Base-by-base conservation (phyloP, 352 stramenopile genomes). In the Detonula confervacea region DNA sequence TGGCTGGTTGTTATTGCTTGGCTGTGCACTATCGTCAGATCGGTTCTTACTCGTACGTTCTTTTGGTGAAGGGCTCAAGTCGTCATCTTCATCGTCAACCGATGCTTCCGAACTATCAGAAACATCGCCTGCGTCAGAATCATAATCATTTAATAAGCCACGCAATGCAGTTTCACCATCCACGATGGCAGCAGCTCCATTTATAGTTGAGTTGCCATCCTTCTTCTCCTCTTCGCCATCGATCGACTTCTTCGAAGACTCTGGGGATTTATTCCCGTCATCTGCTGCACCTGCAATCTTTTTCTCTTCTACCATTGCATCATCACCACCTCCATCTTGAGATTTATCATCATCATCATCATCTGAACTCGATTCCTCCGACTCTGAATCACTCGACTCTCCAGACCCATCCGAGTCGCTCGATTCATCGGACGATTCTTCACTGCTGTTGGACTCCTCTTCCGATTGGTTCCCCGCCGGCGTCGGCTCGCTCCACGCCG, bases 101-200 rank as follows among this genome's bases (percentile, higher is more conserved):
- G 88, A 65, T 42, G 73, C 35, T 71, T 80, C 69, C 27, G 72
- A 56, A 0, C 77, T 73, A 27, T 84, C 62, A 52, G 80, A 86
- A 37, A 77, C 64, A 42, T 88, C 73, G 51, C 86, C 80, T 9
- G 86, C 80, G 0, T 87, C 66, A 24, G 71, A 70, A 22, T 85
- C 67, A 24, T 75, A 70, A 20, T 70, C 64, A 66, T 87, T 46
- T 42, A 46, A 12, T 4, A 33, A 4, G 29, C 27, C 24, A 59
- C 12, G 6, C 12, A 27, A 47, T 42, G 22, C 11, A n/a, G 22
- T 39, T 29, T 22, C 49, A 35, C 9, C 18, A 24, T 65, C 33
- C 9, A 39, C 37, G 51, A 73, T 37, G 14, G 69, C 51, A 44
- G 54, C 47, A 20, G 30, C 33, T 16, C 60, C 30, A 30, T 71